Percentiles rank a stretch among this genome's conserved stretches.
Evolutionary conservation across 495 filamentous ascomycete genomes (phyloP).

Genomic region (Penicillium fimorum): DNA sequence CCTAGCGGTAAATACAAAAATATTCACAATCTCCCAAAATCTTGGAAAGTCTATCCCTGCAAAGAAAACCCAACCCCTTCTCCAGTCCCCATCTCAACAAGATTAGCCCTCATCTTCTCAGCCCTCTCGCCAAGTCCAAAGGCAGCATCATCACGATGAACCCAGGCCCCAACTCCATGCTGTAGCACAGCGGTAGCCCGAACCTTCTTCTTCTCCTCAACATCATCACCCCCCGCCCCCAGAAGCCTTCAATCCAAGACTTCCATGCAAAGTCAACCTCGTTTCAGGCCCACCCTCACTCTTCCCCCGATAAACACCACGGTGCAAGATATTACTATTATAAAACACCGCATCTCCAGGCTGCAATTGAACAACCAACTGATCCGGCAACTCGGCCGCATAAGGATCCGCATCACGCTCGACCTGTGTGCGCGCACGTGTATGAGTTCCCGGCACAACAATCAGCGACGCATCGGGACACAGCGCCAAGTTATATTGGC

Average conservation of each 20-base stretch:
- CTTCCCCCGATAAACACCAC: slow-evolving; percentile 64
- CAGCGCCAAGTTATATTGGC: slow-evolving; percentile 78
- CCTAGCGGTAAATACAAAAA: not conserved
- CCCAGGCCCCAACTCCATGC: slow-evolving; percentile 79
- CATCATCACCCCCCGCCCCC: slow-evolving; percentile 27
- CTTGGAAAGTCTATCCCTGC: slow-evolving; percentile 34
- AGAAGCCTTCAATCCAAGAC: slow-evolving; percentile 60
- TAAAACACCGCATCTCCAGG: slow-evolving; percentile 81
- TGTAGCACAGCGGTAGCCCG: slow-evolving; percentile 79
- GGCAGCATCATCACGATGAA: slow-evolving; percentile 49
- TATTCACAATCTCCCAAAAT: slow-evolving; percentile 1
- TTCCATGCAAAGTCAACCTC: slow-evolving; percentile 79
- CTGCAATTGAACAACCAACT: slow-evolving; percentile 60
- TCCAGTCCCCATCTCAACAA: slow-evolving; percentile 60
- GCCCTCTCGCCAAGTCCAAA: slow-evolving; percentile 55
- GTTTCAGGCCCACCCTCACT: slow-evolving; percentile 47
- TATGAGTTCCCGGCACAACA: slow-evolving; percentile 70
- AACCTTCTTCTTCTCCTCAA: slow-evolving; percentile 41
- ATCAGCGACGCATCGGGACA: slow-evolving; percentile 65
- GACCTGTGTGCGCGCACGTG: slow-evolving; percentile 58
- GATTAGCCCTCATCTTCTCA: slow-evolving; percentile 49
- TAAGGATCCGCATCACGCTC: slow-evolving; percentile 63
- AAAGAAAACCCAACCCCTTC: slow-evolving; percentile 58
- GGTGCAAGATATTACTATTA: slow-evolving; percentile 82
- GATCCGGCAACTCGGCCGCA: slow-evolving; percentile 55